Evolutionary conservation across 257 asterid species (phyloP).

Genomic region (Przewalskia tangutica): DNA sequence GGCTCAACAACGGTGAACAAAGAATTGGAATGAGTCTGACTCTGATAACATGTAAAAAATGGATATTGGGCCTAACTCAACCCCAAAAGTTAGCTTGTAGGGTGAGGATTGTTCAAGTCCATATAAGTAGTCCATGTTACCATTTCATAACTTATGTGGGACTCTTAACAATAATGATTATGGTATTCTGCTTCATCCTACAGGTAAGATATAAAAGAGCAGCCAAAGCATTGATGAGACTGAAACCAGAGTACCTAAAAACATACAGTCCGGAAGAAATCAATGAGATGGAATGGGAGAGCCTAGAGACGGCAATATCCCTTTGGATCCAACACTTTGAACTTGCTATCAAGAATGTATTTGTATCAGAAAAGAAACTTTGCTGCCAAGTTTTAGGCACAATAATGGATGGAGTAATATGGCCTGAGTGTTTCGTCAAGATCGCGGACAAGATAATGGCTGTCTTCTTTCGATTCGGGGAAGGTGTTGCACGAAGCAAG

Average conservation of each 20-base stretch:
- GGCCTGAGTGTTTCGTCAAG: slow-evolving; percentile 75
- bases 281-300: slow-evolving; percentile 68
- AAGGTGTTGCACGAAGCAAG: slow-evolving; percentile 68
- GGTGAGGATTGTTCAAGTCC: too few species aligned
- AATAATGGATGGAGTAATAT: slow-evolving; percentile 36
- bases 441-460: slow-evolving; percentile 86
- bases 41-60: too few species aligned
- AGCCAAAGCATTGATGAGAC: slow-evolving; percentile 73
- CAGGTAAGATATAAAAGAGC: slow-evolving; percentile 78
- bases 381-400: slow-evolving; percentile 44
- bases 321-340: slow-evolving; percentile 74
- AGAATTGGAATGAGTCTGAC: too few species aligned
- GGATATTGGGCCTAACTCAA: too few species aligned
- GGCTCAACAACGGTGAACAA: too few species aligned
- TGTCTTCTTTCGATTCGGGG: slow-evolving; percentile 82
- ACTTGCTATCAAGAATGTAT: slow-evolving; percentile 40
- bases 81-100: too few species aligned
- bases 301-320: slow-evolving; percentile 51
- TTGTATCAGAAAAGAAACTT: slow-evolving; percentile 53
- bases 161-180: background rate
- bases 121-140: too few species aligned
- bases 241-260: slow-evolving; percentile 59
- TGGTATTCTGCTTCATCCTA: background rate
- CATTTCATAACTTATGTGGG: too few species aligned
- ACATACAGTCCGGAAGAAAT: slow-evolving; percentile 64